These are phyloP conservation scores for Trichoderma sp. DNA, from an alignment of 2,329 filamentous ascomycete genomes.

Conservation along the genomic window DNA sequence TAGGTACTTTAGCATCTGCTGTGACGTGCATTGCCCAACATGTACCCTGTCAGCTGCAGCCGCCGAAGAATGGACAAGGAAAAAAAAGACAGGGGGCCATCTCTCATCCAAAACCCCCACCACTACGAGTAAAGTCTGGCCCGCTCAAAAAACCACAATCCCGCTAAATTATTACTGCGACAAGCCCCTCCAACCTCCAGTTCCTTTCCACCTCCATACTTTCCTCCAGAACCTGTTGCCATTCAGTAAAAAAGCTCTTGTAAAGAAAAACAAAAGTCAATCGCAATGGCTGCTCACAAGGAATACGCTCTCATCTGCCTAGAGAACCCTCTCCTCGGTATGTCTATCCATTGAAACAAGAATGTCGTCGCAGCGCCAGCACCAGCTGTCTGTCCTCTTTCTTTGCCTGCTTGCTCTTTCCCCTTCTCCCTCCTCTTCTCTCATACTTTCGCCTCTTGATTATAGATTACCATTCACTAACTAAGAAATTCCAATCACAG, in stretches of 20 bases:
- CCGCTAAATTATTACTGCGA: constrained; percentile 5
- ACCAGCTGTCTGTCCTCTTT: background rate
- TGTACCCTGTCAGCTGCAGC: background rate
- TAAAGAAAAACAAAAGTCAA: background rate
- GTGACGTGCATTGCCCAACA: background rate
- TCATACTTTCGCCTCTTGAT: background rate
- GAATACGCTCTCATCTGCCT: constrained; percentile 88
- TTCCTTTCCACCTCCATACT: background rate
- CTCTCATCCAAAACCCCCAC: background rate
- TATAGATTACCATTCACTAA: background rate
- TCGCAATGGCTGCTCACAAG: constrained; percentile 66
- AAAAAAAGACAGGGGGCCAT: background rate
- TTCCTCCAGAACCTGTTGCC: background rate
- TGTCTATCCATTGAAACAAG: constrained; percentile 28
- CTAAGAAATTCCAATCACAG: constrained; percentile 41
- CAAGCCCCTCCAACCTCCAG: constrained; percentile 1
- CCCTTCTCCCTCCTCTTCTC: background rate
- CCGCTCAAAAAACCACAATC: constrained; percentile 1
- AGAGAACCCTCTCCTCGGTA: constrained; percentile 96
- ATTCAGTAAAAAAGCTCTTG: background rate
- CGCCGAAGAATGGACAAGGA: background rate
- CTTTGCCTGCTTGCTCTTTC: background rate
- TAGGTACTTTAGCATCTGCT: background rate
- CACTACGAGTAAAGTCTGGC: background rate
- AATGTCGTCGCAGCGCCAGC: background rate